Percentiles rank a stretch among this genome's conserved stretches.
phyloP scores from a whole-genome alignment of 2,329 filamentous ascomycete genomes.

The Phialophora verrucosa region DNA sequence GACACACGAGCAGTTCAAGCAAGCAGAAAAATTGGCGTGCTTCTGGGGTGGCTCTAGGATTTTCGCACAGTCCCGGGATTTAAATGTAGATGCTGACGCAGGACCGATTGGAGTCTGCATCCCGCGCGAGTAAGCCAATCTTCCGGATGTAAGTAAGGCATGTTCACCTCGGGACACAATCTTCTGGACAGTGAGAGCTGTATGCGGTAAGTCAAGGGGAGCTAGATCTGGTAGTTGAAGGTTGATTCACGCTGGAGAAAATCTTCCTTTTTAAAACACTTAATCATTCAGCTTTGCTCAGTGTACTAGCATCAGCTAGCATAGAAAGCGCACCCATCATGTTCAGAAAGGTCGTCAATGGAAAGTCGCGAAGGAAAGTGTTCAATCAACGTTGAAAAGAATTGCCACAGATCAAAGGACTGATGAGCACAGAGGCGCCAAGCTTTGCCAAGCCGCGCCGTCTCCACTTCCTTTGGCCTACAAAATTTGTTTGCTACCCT shows the following conservation, averaged over 20 bases:
- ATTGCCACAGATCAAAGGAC: neutral
- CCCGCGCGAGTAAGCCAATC: neutral
- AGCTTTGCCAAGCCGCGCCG: neutral
- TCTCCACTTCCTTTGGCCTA: slow-evolving; percentile 11
- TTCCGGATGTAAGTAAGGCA: neutral
- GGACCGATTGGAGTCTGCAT: neutral
- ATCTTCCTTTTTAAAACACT: neutral
- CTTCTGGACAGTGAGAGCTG: neutral
- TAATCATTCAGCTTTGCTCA: neutral
- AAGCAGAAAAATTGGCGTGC: neutral
- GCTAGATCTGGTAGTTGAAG: neutral
- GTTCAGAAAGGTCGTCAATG: neutral
- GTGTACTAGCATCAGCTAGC: neutral
- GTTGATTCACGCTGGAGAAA: neutral
- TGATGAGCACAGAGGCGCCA: neutral
- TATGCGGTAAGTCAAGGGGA: neutral
- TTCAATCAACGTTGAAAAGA: neutral
- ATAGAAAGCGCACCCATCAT: neutral
- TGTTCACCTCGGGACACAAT: neutral
- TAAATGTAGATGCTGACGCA: neutral
- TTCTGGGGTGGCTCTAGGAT: neutral
- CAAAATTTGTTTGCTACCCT: slow-evolving; percentile 22
- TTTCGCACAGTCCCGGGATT: neutral
- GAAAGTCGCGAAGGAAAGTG: too few relatives aligned
- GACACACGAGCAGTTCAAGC: neutral